A percentile compares a stretch with the other conserved stretches of the same genome.
These are phyloP conservation scores for Misopates orontium DNA, from an alignment of 257 asterid genomes.

Conservation along the genomic window DNA sequence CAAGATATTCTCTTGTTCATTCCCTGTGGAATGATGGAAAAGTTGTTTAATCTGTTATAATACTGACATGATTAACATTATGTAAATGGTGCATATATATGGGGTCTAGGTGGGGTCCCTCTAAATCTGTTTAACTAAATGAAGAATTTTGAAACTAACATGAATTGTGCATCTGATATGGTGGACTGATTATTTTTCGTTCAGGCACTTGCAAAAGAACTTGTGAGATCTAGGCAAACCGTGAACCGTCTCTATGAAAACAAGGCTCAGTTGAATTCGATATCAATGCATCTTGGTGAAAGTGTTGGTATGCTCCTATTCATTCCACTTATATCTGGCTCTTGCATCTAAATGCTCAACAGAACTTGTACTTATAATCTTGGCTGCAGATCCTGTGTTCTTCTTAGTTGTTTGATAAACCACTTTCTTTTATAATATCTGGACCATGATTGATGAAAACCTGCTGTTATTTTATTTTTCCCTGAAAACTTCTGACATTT, in stretches of 20 bases:
- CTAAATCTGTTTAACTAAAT: not conserved
- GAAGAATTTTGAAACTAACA: not conserved
- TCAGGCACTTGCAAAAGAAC: constrained; percentile 90
- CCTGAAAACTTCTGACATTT: not conserved
- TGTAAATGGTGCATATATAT: not conserved
- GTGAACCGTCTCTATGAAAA: constrained; percentile 87
- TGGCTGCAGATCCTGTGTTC: not conserved
- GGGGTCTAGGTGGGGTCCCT: constrained; percentile 10
- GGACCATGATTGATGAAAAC: not conserved
- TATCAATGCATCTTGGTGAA: constrained; percentile 99
- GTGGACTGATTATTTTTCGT: constrained; percentile 21
- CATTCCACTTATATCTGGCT: constrained; percentile 1
- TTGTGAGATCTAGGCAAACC: constrained; percentile 77
- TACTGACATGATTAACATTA: not conserved
- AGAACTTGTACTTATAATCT: not conserved
- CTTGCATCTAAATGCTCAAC: constrained; percentile 10
- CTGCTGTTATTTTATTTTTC: not conserved
- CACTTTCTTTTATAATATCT: not conserved
- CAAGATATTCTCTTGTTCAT: not conserved
- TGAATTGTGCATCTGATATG: constrained; percentile 10
- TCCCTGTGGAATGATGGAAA: not conserved
- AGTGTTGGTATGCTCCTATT: constrained; percentile 66
- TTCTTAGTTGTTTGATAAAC: constrained; percentile 11
- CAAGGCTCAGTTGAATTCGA: constrained; percentile 92
- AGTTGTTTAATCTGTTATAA: not conserved